These are phyloP conservation scores for Microstroma glucosiphilum DNA, from an alignment of 1,284 basidiomycete genomes.

Conservation along the genomic window DNA sequence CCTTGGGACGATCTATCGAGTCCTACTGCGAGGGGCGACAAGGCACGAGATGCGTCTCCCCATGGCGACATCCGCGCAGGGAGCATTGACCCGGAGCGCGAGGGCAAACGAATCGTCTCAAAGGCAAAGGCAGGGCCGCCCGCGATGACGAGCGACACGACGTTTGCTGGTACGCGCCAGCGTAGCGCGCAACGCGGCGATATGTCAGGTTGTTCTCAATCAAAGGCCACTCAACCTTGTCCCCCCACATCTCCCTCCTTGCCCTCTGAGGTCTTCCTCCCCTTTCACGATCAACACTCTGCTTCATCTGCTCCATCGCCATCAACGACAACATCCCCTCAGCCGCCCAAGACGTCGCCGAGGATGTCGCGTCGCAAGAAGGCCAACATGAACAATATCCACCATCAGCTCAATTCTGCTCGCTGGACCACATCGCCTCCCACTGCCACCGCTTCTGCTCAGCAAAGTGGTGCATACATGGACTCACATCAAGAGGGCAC, in stretches of 20 bases:
- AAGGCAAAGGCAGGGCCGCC: not conserved
- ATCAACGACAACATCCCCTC: not conserved
- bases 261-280: not conserved
- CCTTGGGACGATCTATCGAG: too few species aligned
- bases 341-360: not conserved
- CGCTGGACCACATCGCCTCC: not conserved
- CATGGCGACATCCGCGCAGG: too few species aligned
- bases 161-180: not conserved
- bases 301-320: not conserved
- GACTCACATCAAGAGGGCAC: too few species aligned
- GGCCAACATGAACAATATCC: constrained; percentile 2
- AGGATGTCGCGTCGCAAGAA: not conserved
- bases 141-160: not conserved
- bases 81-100: too few species aligned
- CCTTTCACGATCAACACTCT: not conserved
- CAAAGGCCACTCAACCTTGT: not conserved
- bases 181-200: not conserved
- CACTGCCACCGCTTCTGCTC: too few species aligned
- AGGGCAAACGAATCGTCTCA: too few species aligned
- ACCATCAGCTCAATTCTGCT: not conserved
- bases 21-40: too few species aligned
- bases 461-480: too few species aligned
- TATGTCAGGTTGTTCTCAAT: not conserved
- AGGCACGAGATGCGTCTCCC: too few species aligned
- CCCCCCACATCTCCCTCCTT: not conserved